Evolutionary conservation across 2,329 filamentous ascomycete species (phyloP).

Genomic region (Colletotrichum agaves): DNA sequence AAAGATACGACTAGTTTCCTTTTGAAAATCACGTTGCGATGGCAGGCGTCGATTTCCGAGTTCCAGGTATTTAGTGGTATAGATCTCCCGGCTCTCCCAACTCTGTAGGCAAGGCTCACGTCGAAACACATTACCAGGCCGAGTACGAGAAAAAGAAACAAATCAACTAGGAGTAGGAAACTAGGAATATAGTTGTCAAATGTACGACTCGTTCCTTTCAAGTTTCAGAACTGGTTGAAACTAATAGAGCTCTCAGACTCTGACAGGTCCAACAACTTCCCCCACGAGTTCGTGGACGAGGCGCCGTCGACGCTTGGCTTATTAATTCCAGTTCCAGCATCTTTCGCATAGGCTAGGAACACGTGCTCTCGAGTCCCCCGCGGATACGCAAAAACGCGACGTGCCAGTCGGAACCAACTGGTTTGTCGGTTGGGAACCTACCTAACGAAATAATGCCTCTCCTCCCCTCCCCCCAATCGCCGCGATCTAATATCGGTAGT

Average conservation of each 20-base stretch:
- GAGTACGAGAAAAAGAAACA: neutral
- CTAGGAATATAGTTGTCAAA: neutral
- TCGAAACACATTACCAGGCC: neutral
- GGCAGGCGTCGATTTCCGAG: no score
- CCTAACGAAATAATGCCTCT: no score
- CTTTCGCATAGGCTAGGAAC: neutral
- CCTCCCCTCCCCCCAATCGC: no score
- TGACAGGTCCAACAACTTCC: conserved; percentile 3
- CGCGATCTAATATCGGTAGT: no score
- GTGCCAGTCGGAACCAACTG: neutral
- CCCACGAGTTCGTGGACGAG: conserved; percentile 14
- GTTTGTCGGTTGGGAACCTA: no score
- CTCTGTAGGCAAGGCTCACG: neutral
- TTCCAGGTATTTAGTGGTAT: no score
- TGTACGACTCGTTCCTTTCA: neutral
- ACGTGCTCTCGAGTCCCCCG: neutral
- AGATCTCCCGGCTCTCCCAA: no score
- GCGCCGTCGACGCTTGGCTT: neutral
- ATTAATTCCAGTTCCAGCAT: neutral
- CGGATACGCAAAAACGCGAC: neutral
- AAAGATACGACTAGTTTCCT: no score
- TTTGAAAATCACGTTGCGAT: no score
- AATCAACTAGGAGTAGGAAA: neutral
- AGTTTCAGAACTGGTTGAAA: conserved; percentile 1
- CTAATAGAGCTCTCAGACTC: neutral